Base-by-base conservation (phyloP, 106 monocot genomes). In the Allium sativum region DNA sequence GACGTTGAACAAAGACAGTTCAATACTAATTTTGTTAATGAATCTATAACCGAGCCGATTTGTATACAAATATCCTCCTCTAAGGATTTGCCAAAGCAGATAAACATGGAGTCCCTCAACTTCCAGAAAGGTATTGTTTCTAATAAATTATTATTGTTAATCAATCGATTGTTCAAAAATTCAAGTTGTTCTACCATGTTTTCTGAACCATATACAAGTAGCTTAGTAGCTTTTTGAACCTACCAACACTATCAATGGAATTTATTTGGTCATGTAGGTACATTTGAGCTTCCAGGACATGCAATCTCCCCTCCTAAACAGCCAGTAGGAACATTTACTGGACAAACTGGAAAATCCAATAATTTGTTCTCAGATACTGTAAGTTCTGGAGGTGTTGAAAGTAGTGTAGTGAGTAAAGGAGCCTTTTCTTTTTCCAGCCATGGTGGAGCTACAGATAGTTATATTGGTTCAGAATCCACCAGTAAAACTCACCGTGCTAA, bases 61-160 rank as follows among this genome's bases (percentile, higher is more conserved):
- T 58, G 57, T 45, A 7, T 19, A 46, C 54, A 61, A 45, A 22
- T 19, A 53, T 20, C 47, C 64, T 40, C 46, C 56, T 56, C 63
- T 13, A 52, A 53, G 67, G 12, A 48, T 46, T 65, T 21, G 22
- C 40, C 48, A 7, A 68, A 52, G 13, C 62, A 71, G 56, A 68
- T 40, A 15, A 54, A 7, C 61, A 15, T 40, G 0, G 57, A 47
- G 20, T 18, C 21, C 31, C 58, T 50, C 61, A 17, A 56, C 40
- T 22, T 66, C 12, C 42, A 56, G 46, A 43, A 56, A 72, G 65
- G 76, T 73, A 72, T n/a, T 8, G 17, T 17, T 60, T 31, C 31
- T 31, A 31, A 31, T 31, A 31, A 31, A 31, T 31, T 31, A 31
- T 31, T 2, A 31, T 31, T 2, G 5, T 31, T 31, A 31, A 31